These are phyloP conservation scores for Hamigera avellanea DNA, from an alignment of 495 filamentous ascomycete genomes.

Conservation along the genomic window DNA sequence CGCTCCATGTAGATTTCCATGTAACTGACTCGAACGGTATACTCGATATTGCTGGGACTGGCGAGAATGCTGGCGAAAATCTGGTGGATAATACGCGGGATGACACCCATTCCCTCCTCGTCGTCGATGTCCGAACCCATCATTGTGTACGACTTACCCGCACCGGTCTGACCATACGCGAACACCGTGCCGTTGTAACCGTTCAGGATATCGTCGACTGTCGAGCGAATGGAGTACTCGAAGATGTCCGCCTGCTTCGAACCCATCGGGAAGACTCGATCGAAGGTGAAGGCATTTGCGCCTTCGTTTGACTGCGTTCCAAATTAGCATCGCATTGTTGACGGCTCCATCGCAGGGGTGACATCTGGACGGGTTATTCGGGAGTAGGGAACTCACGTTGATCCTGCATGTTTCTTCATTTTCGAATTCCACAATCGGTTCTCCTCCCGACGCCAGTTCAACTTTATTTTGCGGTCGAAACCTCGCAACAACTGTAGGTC, in stretches of 20 bases:
- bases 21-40: slow-evolving; percentile 93
- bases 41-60: slow-evolving; percentile 89
- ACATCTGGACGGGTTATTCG: not conserved
- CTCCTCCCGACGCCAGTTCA: slow-evolving; percentile 79
- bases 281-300: slow-evolving; percentile 83
- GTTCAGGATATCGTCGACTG: slow-evolving; percentile 95
- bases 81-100: slow-evolving; percentile 94
- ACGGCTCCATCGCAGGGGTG: not conserved
- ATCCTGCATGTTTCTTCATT: slow-evolving; percentile 81
- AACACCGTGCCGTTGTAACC: slow-evolving; percentile 99
- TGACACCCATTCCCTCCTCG: slow-evolving; percentile 79
- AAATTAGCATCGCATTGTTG: not conserved
- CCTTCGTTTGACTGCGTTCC: slow-evolving; percentile 63
- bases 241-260: slow-evolving; percentile 85
- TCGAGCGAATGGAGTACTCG: slow-evolving; percentile 90
- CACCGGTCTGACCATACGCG: slow-evolving; percentile 96
- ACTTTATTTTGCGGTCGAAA: slow-evolving; percentile 95
- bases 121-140: slow-evolving; percentile 97
- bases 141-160: slow-evolving; percentile 98
- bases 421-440: slow-evolving; percentile 82
- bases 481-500: slow-evolving; percentile 68
- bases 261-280: slow-evolving; percentile 90
- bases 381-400: slow-evolving; percentile 46
- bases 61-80: slow-evolving; percentile 91
- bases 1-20: slow-evolving; percentile 99